These are phyloP conservation scores for Leptosphaerulina australis DNA, from an alignment of 2,329 filamentous ascomycete genomes.

Conservation along the genomic window DNA sequence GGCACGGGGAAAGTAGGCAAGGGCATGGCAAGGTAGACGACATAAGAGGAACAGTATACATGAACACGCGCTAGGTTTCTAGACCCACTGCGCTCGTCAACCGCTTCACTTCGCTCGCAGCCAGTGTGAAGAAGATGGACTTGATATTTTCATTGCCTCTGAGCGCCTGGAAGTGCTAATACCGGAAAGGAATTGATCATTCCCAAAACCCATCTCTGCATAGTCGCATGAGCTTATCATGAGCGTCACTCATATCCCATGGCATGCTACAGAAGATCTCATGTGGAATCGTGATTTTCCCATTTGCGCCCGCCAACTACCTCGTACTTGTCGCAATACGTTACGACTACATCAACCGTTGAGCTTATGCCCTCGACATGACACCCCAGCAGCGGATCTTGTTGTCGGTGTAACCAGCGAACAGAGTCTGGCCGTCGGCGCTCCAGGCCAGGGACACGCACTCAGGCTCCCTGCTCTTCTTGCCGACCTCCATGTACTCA, in stretches of 20 bases:
- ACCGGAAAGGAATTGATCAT: slow-evolving; percentile 45
- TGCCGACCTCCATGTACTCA: slow-evolving; percentile 92
- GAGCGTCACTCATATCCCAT: slow-evolving; percentile 46
- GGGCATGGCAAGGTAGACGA: neutral
- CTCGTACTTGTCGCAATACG: slow-evolving; percentile 29
- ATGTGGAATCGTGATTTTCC: slow-evolving; percentile 49
- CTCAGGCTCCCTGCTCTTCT: slow-evolving; percentile 99
- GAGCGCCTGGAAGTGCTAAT: slow-evolving; percentile 52
- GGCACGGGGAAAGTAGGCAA: neutral
- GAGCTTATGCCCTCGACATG: slow-evolving; percentile 49
- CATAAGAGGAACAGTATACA: neutral
- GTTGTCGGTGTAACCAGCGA: slow-evolving; percentile 99
- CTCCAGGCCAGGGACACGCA: slow-evolving; percentile 97
- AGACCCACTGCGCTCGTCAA: too few relatives aligned
- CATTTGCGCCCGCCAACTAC: slow-evolving; percentile 37
- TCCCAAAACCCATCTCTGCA: slow-evolving; percentile 42
- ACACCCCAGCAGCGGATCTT: slow-evolving; percentile 60
- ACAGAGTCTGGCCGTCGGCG: slow-evolving; percentile 98
- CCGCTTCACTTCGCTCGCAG: neutral
- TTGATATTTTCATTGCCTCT: slow-evolving; percentile 53
- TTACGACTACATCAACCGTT: slow-evolving; percentile 22
- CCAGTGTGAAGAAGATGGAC: slow-evolving; percentile 32
- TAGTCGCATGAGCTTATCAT: slow-evolving; percentile 23
- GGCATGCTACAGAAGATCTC: slow-evolving; percentile 47
- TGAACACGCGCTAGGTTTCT: too few relatives aligned